phyloP scores from a whole-genome alignment of 2,329 filamentous ascomycete genomes.

The Nothomitra cinnamomea region DNA sequence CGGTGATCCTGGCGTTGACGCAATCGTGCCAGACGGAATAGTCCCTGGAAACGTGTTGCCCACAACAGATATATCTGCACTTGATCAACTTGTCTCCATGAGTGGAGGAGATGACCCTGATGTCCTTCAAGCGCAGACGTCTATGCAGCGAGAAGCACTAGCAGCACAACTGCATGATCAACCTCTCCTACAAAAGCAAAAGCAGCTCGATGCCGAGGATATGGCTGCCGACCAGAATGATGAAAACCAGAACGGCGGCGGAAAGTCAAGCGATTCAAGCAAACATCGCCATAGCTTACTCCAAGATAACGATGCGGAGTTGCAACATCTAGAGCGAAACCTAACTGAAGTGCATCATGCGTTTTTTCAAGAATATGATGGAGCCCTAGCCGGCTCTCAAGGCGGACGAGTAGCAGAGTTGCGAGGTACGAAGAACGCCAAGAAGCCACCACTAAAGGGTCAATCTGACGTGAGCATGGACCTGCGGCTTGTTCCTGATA shows the following conservation, averaged over 20 bases:
- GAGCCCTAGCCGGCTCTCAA: slow-evolving; percentile 23
- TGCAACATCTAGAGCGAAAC: slow-evolving; percentile 58
- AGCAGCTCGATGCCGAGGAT: slow-evolving; percentile 74
- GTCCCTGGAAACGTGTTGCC: neutral
- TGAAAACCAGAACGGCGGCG: slow-evolving; percentile 16
- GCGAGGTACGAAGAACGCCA: slow-evolving; percentile 13
- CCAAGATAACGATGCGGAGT: slow-evolving; percentile 73
- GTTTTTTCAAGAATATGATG: slow-evolving; percentile 75
- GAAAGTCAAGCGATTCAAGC: slow-evolving; percentile 22
- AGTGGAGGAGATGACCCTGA: slow-evolving; percentile 50
- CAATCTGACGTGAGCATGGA: slow-evolving; percentile 22
- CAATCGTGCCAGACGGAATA: slow-evolving; percentile 10
- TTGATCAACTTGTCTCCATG: slow-evolving; percentile 67
- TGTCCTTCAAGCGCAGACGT: slow-evolving; percentile 55
- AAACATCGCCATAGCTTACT: slow-evolving; percentile 53
- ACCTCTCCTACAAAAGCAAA: slow-evolving; percentile 80
- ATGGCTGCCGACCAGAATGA: slow-evolving; percentile 38
- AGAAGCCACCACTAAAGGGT: slow-evolving; percentile 9
- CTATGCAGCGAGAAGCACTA: slow-evolving; percentile 74
- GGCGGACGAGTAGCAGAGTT: slow-evolving; percentile 25
- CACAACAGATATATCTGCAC: slow-evolving; percentile 31
- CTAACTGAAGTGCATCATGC: slow-evolving; percentile 56
- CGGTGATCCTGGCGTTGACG: neutral
- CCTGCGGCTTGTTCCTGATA: slow-evolving; percentile 57
- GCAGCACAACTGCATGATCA: slow-evolving; percentile 80